Percentiles rank a stretch among this genome's conserved stretches.
Evolutionary conservation across 1,284 basidiomycete genomes (phyloP).

Genomic region (Ustilago hordei): DNA sequence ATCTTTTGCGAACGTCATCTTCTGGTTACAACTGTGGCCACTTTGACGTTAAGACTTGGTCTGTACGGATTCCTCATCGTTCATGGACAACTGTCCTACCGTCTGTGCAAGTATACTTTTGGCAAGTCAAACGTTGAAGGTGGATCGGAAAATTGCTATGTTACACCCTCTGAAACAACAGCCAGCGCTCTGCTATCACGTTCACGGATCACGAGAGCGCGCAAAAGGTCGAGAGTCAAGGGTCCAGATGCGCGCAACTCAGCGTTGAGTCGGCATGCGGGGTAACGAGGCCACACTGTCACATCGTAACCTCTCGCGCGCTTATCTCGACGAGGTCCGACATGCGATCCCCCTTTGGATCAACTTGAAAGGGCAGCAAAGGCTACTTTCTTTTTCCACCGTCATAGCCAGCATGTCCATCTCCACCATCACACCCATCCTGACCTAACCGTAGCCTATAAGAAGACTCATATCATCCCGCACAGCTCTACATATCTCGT

Average conservation of each 20-base stretch:
- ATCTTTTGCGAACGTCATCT: too few species aligned
- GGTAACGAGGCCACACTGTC: background rate
- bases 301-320: background rate
- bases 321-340: background rate
- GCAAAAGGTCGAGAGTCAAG: background rate
- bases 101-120: too few species aligned
- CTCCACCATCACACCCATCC: background rate
- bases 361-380: background rate
- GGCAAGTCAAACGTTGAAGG: too few species aligned
- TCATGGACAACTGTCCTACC: too few species aligned
- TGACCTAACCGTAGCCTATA: background rate
- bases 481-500: too few species aligned
- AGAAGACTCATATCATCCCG: background rate
- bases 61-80: too few species aligned
- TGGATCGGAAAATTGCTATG: too few species aligned
- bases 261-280: background rate
- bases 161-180: background rate
- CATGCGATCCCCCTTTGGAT: background rate
- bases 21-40: too few species aligned
- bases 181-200: background rate
- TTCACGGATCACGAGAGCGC: background rate
- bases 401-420: background rate
- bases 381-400: background rate
- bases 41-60: too few species aligned
- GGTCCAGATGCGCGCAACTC: background rate